These are phyloP conservation scores for Fusarium verticillioides DNA, from an alignment of 2,329 filamentous ascomycete species.

Conservation along the genomic window DNA sequence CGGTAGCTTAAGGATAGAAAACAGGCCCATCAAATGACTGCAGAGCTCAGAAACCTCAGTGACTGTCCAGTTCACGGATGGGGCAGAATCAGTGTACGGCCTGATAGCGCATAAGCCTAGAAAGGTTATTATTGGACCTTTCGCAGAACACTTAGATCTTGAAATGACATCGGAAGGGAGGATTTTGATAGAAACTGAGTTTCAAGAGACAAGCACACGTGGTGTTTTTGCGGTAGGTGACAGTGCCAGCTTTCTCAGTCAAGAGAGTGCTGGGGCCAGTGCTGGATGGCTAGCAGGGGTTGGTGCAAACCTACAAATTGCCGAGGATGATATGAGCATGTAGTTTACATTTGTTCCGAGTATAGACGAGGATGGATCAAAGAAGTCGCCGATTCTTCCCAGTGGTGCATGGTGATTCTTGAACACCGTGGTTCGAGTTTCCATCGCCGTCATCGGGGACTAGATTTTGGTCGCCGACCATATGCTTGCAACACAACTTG, in stretches of 20 bases:
- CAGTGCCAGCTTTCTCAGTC: background rate
- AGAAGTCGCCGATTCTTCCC: background rate
- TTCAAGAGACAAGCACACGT: background rate
- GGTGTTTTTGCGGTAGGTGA: background rate
- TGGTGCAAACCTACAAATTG: constrained; percentile 6
- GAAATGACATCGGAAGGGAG: background rate
- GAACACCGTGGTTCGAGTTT: fast-evolving
- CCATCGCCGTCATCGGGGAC: background rate
- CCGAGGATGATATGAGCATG: background rate
- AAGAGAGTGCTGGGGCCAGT: too few species aligned
- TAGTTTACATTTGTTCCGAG: fast-evolving
- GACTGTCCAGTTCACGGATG: background rate
- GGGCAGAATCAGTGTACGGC: fast-evolving
- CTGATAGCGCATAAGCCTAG: background rate
- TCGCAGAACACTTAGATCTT: background rate
- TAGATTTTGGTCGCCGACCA: background rate
- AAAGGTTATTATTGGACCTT: fast-evolving
- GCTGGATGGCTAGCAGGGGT: background rate
- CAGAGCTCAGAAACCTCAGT: background rate
- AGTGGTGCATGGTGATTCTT: fast-evolving
- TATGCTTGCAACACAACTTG: fast-evolving
- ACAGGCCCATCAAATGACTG: background rate
- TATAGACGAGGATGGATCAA: background rate
- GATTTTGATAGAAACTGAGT: background rate
- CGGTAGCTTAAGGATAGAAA: background rate